Conservation (phyloP, 73 alveolate species). For the Paramecium bursaria region DNA sequence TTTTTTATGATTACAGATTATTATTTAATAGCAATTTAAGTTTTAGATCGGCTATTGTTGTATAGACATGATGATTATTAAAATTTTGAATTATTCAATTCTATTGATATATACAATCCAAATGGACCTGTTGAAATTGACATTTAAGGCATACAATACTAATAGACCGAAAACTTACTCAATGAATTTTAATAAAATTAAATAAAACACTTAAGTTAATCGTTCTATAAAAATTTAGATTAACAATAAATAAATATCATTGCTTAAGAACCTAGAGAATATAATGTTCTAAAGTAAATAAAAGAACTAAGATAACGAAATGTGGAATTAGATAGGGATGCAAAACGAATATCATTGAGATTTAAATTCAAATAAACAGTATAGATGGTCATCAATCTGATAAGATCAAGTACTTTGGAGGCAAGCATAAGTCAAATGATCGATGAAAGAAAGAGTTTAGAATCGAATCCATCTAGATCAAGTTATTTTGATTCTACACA, state of each 20-base stretch:
- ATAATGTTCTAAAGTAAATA: conserved; percentile 1
- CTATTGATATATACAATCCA: background rate
- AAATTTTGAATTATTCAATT: background rate
- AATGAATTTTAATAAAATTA: background rate
- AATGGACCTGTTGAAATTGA: background rate
- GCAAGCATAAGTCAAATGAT: background rate
- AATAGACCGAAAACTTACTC: background rate
- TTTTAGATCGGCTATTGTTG: background rate
- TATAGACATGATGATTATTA: conserved; percentile 20
- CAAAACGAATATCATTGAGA: background rate
- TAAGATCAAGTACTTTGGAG: background rate
- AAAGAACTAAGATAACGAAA: conserved; percentile 17
- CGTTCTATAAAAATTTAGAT: conserved; percentile 7
- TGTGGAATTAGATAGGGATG: conserved; percentile 2
- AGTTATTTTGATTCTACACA: background rate
- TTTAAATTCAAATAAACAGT: conserved; percentile 24
- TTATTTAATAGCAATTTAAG: background rate
- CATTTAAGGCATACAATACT: background rate
- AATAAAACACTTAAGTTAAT: background rate
- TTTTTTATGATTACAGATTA: conserved; percentile 17
- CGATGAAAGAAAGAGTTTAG: conserved; percentile 8
- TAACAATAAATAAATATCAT: conserved; percentile 3
- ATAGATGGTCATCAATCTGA: background rate
- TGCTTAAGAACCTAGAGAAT: conserved; percentile 2
- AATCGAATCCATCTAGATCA: background rate